Evolutionary conservation across 345 rosid genomes (phyloP).

Genomic region (Streptanthus diversifolius): DNA sequence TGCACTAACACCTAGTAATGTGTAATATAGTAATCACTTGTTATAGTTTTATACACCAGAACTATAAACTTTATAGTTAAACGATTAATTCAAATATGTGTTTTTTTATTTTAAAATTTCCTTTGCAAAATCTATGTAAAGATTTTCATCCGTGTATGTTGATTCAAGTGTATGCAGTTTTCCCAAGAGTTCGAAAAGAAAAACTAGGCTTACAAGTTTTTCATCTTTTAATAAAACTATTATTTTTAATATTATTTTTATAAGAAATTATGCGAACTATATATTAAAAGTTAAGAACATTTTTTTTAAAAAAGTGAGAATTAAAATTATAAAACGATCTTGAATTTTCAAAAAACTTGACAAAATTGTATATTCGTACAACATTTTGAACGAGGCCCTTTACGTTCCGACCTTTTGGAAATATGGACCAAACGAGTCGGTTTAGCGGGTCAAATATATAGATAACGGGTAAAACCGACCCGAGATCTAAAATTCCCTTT

Average conservation of each 20-base stretch:
- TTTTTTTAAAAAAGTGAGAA: no score
- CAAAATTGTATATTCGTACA: no score
- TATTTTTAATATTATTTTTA: background rate
- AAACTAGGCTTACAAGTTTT: background rate
- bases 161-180: background rate
- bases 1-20: constrained; percentile 9
- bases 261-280: background rate
- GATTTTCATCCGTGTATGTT: background rate
- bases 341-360: no score
- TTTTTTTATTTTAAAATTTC: background rate
- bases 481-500: constrained; percentile 9
- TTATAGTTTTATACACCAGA: background rate
- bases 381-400: no score
- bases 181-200: background rate
- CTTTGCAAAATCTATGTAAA: background rate
- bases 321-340: background rate
- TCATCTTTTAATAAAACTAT: background rate
- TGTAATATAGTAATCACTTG: background rate
- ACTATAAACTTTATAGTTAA: background rate
- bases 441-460: background rate
- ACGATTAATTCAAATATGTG: background rate
- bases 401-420: no score
- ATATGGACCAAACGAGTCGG: background rate
- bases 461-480: constrained; percentile 23
- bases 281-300: background rate